Conservation (phyloP, 176 grass and related monocot species). For the Ampelocalamus luodianensis region DNA sequence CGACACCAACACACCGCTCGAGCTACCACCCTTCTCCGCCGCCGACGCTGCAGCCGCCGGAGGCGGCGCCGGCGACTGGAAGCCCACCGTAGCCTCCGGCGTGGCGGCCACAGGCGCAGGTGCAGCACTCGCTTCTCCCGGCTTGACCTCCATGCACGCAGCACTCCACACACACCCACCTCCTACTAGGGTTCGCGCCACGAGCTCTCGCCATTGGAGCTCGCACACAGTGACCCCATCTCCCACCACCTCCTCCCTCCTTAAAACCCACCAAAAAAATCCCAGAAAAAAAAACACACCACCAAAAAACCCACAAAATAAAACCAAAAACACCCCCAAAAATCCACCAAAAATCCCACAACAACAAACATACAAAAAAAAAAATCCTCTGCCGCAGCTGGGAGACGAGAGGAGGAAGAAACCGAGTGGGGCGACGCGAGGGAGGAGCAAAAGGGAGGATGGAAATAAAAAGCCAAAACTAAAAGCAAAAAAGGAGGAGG, state of each 20-base stretch:
- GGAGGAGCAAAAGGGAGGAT: conserved; percentile 26
- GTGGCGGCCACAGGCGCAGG: background rate
- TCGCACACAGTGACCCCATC: conserved; percentile 50
- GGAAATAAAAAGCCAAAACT: conserved; percentile 79
- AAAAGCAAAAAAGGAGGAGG: conserved; percentile 65
- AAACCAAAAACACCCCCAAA: conserved; percentile 32
- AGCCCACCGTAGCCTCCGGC: conserved; percentile 29
- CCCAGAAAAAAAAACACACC: background rate
- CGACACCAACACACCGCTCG: conserved; percentile 39
- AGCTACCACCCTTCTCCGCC: conserved; percentile 44
- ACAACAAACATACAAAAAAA: background rate
- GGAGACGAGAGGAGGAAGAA: conserved; percentile 30
- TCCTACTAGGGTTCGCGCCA: conserved; percentile 36
- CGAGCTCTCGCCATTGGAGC: conserved; percentile 62
- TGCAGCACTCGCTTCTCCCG: conserved; percentile 41
- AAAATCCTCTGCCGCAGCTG: background rate
- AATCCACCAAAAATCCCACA: conserved; percentile 40
- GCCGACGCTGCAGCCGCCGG: background rate
- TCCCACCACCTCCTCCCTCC: conserved; percentile 28
- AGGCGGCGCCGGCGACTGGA: conserved; percentile 31
- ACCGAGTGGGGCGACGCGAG: conserved; percentile 15
- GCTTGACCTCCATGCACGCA: conserved; percentile 68
- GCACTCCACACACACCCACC: background rate
- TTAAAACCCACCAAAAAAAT: background rate
- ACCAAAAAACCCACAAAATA: conserved; percentile 39